phyloP scores from a whole-genome alignment of 441 rosid genomes.

The Populus hybrid region DNA sequence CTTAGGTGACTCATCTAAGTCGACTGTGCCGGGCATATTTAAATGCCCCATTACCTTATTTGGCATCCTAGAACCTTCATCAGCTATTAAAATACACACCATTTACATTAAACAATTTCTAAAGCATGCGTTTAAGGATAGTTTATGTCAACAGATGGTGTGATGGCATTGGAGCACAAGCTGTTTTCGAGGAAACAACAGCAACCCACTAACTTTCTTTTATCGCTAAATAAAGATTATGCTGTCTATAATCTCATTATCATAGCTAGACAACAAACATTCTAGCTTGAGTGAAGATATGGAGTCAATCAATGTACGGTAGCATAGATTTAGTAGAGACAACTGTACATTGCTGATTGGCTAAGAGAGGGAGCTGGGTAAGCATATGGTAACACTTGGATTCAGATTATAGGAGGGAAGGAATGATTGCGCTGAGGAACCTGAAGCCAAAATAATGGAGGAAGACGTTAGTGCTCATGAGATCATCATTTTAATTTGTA shows the following conservation, averaged over 20 bases:
- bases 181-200: conserved; percentile 46
- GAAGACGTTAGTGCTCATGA: not conserved
- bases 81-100: conserved; percentile 18
- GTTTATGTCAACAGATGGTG: conserved; percentile 41
- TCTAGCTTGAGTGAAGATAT: no score
- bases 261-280: not conserved
- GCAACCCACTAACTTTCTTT: conserved; percentile 41
- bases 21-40: not conserved
- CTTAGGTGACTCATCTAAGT: conserved; percentile 26
- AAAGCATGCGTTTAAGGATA: conserved; percentile 34
- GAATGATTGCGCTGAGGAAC: not conserved
- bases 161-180: conserved; percentile 28
- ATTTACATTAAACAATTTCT: conserved; percentile 24
- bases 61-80: conserved; percentile 54
- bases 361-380: conserved; percentile 14
- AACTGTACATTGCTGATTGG: conserved; percentile 27
- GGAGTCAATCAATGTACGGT: not conserved
- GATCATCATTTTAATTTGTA: conserved; percentile 2
- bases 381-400: conserved; percentile 36
- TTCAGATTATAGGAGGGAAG: not conserved
- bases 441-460: not conserved
- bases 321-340: conserved; percentile 10
- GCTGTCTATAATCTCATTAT: not conserved
- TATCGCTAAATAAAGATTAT: not conserved
- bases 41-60: conserved; percentile 36